Evolutionary conservation across 768 basidiomycete genomes (phyloP), one percentile per base, ranked within the genome.

Genomic region (Cystoderma amianthinum): DNA sequence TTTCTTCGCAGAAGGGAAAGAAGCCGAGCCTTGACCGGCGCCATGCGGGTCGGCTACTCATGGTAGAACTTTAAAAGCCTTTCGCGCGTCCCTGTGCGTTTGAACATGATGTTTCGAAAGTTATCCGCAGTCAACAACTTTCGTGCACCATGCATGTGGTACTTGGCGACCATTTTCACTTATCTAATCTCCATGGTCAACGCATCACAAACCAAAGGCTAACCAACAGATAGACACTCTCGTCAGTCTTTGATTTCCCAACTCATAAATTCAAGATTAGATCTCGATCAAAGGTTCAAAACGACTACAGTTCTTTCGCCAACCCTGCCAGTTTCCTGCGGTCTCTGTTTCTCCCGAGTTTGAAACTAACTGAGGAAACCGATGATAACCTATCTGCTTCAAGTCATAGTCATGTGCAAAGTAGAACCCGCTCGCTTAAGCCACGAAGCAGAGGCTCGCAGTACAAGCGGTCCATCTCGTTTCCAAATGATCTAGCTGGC

Each of bases 201-300:
- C 50, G 50, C 46, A 50, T 52, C 49, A 45, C 45, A 6, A 16
- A 22, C 32, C 35, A 22, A 28, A 17, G 24, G 25, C 32, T 35
- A 34, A 41, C 52, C 58, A 47, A 55, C 51, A 33, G 53, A 35
- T 54, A 86, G 84, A 76, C 72, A 11, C 59, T 87, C 20, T 65
- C 71, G 25, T 67, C 68, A 16, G 55, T 85, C 11, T 82, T 87
- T 54, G 77, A 80, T 18, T 61, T 76, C 40, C 53, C 69, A 16
- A 70, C 77, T 0, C 79, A 81, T 45, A 79, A 71, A 54, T 52
- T 78, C 43, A 82, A 71, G 56, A 64, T 78, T 43, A 61, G 65
- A 34, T 51, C 60, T 2, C 52, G 56, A 4, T 42, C 50, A 36
- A 25, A 37, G 28, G 20, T 38, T 32, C 37, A 23, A 23, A 38